Evolutionary conservation across 306 rosid genomes (phyloP).

Genomic region (Citrullus mucosospermus): DNA sequence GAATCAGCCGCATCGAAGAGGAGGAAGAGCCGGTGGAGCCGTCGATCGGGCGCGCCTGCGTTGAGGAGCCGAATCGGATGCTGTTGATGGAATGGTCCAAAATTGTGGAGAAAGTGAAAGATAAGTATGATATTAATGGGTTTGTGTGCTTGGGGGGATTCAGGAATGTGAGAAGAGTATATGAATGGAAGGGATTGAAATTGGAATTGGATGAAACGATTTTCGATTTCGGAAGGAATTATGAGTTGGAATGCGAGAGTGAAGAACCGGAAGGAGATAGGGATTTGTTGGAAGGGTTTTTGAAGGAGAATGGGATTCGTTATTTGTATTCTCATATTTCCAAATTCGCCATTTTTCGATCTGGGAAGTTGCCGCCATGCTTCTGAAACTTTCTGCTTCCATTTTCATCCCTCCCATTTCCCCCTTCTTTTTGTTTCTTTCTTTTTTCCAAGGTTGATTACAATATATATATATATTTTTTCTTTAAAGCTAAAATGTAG

Average conservation of each 20-base stretch:
- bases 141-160: slow-evolving; percentile 70
- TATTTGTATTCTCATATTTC: slow-evolving; percentile 50
- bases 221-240: slow-evolving; percentile 53
- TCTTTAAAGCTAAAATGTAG: too few species aligned
- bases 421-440: neutral
- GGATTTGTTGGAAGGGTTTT: slow-evolving; percentile 38
- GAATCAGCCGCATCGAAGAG: slow-evolving; percentile 89
- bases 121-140: slow-evolving; percentile 54
- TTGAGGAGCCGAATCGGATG: slow-evolving; percentile 45
- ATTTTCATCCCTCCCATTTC: neutral
- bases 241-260: slow-evolving; percentile 86
- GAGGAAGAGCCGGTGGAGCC: slow-evolving; percentile 66
- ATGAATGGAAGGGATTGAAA: slow-evolving; percentile 75
- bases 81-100: slow-evolving; percentile 33
- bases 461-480: too few species aligned
- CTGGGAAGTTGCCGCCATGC: slow-evolving; percentile 26
- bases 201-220: slow-evolving; percentile 83
- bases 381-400: neutral
- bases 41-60: slow-evolving; percentile 42
- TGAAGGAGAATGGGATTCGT: slow-evolving; percentile 49
- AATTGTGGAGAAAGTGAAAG: slow-evolving; percentile 58
- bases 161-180: slow-evolving; percentile 64
- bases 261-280: slow-evolving; percentile 51
- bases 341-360: slow-evolving; percentile 54
- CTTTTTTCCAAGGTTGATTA: too few species aligned